Conservation (phyloP, 352 stramenopile species). For the Pythium periplocum region DNA sequence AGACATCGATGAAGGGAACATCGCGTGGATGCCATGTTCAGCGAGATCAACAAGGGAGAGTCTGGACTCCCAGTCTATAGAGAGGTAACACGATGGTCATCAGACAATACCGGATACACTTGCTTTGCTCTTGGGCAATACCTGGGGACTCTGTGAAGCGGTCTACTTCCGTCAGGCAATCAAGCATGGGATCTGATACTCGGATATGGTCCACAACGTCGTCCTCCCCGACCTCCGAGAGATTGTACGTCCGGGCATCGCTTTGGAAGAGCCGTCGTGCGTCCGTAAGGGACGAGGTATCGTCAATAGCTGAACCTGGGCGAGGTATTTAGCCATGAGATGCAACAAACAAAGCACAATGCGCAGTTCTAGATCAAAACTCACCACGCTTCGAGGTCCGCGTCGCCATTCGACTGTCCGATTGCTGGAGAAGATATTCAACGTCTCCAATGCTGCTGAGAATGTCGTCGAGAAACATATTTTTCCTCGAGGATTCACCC, state of each 20-base stretch:
- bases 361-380: too few species aligned
- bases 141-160: slow-evolving; percentile 46
- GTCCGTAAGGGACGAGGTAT: too few species aligned
- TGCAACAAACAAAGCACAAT: too few species aligned
- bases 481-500: too few species aligned
- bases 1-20: slow-evolving; percentile 15
- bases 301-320: too few species aligned
- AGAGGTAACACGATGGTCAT: neutral
- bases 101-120: too few species aligned
- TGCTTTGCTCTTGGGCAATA: slow-evolving; percentile 3
- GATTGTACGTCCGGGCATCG: too few species aligned
- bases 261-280: too few species aligned
- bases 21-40: slow-evolving; percentile 23
- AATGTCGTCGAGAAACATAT: slow-evolving; percentile 55
- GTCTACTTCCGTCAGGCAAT: slow-evolving; percentile 46
- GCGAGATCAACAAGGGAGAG: slow-evolving; percentile 16
- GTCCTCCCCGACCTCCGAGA: too few species aligned
- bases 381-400: neutral
- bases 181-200: slow-evolving; percentile 46
- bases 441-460: slow-evolving; percentile 53
- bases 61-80: slow-evolving; percentile 10
- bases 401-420: neutral
- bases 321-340: too few species aligned
- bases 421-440: slow-evolving; percentile 45
- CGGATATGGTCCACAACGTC: slow-evolving; percentile 16